Conservation (phyloP, 495 filamentous ascomycete species). For the Ramalina peruviana region DNA sequence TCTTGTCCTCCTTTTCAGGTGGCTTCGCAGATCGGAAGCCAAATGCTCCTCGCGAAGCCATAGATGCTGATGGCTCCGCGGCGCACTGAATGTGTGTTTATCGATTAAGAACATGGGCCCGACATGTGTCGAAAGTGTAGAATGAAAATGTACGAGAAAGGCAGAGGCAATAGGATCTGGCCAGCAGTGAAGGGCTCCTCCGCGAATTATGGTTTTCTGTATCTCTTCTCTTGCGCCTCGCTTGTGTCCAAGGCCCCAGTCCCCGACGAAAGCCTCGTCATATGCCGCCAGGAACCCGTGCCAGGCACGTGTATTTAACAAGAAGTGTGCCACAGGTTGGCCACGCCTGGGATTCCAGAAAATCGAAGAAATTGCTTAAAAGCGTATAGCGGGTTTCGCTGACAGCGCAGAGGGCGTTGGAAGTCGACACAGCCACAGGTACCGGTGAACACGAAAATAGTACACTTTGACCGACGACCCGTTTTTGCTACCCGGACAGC, state of each 20-base stretch:
- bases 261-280: slow-evolving; percentile 4
- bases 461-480: background rate
- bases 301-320: slow-evolving; percentile 9
- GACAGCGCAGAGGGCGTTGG: slow-evolving; percentile 11
- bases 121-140: background rate
- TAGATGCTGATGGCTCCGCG: slow-evolving; percentile 10
- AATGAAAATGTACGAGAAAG: slow-evolving; percentile 1
- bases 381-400: slow-evolving; percentile 1
- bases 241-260: slow-evolving; percentile 5
- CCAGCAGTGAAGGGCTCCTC: background rate
- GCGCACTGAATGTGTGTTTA: slow-evolving; percentile 1
- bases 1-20: slow-evolving; percentile 14
- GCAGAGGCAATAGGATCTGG: background rate
- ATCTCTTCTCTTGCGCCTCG: background rate
- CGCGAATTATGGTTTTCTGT: background rate
- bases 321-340: slow-evolving; percentile 1
- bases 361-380: background rate
- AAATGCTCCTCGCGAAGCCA: slow-evolving; percentile 16
- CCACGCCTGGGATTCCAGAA: background rate
- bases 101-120: slow-evolving; percentile 12
- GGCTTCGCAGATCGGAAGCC: slow-evolving; percentile 14
- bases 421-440: slow-evolving; percentile 13
- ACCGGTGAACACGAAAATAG: slow-evolving; percentile 8
- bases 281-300: slow-evolving; percentile 7
- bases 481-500: background rate